phyloP scores from a whole-genome alignment of 2,329 filamentous ascomycete species.

The Stylonectria norvegica region DNA sequence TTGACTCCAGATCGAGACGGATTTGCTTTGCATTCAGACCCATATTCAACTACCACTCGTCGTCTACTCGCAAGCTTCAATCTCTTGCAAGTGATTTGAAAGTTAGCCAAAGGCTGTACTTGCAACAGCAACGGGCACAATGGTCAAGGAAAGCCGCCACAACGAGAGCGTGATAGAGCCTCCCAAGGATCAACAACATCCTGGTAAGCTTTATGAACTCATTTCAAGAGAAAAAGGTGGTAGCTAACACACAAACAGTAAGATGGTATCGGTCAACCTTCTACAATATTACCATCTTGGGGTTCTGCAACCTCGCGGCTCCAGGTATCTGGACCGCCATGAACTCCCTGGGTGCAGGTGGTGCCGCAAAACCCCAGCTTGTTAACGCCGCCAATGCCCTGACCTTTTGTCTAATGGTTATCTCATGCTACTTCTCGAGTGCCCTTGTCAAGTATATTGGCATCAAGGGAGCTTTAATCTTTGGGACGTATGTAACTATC shows the following conservation, averaged over 20 bases:
- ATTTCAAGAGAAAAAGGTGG: too few species aligned
- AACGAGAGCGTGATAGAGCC: conserved; percentile 20
- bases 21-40: too few species aligned
- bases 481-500: conserved; percentile 54
- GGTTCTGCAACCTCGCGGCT: conserved; percentile 66
- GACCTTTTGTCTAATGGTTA: conserved; percentile 69
- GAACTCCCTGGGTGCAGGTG: conserved; percentile 70
- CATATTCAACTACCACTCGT: too few species aligned
- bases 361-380: conserved; percentile 60
- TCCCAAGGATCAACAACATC: conserved; percentile 31
- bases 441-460: conserved; percentile 64
- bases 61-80: too few species aligned
- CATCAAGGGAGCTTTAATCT: conserved; percentile 67
- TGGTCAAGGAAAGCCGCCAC: conserved; percentile 18
- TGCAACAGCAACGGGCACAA: conserved; percentile 5
- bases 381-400: conserved; percentile 69
- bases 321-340: conserved; percentile 72
- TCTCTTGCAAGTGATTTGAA: too few species aligned
- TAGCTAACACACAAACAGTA: conserved; percentile 37
- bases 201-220: conserved; percentile 19
- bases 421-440: conserved; percentile 65
- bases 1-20: too few species aligned
- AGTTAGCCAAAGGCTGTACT: too few species aligned
- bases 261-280: conserved; percentile 70
- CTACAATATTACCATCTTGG: conserved; percentile 69